Evolutionary conservation across 495 filamentous ascomycete genomes (phyloP), one percentile per base, ranked within the genome.

Genomic region (Astrothelium subdiscretum): DNA sequence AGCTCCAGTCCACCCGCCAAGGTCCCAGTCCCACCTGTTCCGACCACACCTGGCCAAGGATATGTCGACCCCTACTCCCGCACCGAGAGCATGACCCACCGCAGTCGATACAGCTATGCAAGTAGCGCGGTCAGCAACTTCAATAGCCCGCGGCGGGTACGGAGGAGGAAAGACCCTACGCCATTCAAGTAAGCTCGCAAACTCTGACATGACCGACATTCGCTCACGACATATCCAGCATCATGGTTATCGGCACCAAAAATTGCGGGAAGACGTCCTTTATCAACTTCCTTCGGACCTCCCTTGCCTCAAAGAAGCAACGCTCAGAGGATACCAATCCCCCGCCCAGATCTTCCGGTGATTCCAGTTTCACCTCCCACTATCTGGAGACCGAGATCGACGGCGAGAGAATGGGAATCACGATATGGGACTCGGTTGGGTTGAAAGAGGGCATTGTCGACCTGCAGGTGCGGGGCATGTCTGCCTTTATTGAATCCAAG

Each of bases 381-480:
- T 97, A 92, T 68, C 80, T 97, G 62, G 95, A 98, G 75, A 95
- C 92, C 2, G 95, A 97, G 68, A 89, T 96, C 66, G 92, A 97
- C 52, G 83, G 84, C 58, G 94, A 98, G 72, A 87, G 94, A 32
- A 83, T 98, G 58, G 94, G 95, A 15, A 76, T 98, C 63, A 97
- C 94, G 3, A 77, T 98, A 29, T 97, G 92, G 94, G 94, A 98
- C 68, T 97, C 94, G 15, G 84, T 89, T 66, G 94, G 94, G 1
- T 76, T 98, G 60, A 92, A 98, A 77, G 91, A 89, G 80, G 90
- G 89, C 72, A 83, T 96, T 29, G 91, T 95, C 51, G 94, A 97
- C 73, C 79, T 97, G 58, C 94, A 98, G 74, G 78, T 98, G 62
- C 87, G 92, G 59, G 90, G 92, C 65, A 91, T 96, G 74, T 85